Conservation (phyloP, 306 rosid genomes). For the Cucumis cinereus region DNA sequence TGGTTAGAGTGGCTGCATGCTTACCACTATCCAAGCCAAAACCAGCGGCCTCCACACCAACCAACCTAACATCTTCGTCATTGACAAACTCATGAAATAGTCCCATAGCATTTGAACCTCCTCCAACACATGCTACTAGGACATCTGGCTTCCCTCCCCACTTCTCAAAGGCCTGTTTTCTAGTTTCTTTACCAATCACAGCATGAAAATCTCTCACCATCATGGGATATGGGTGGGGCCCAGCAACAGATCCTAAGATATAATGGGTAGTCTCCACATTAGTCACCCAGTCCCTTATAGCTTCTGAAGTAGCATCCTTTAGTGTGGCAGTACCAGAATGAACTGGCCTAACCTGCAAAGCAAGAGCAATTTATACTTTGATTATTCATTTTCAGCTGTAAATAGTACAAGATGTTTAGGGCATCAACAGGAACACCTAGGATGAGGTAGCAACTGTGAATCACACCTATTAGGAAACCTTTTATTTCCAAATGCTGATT, state of each 20-base stretch:
- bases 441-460: not conserved
- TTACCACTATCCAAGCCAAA: conserved; percentile 86
- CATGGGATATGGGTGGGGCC: conserved; percentile 98
- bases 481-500: not conserved
- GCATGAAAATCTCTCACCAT: conserved; percentile 96
- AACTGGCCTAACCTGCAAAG: conserved; percentile 66
- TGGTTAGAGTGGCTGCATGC: conserved; percentile 89
- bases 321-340: conserved; percentile 94
- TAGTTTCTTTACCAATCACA: conserved; percentile 83
- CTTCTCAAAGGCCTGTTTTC: conserved; percentile 83
- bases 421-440: not conserved
- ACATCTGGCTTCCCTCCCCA: conserved; percentile 98
- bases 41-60: conserved; percentile 98
- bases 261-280: conserved; percentile 97
- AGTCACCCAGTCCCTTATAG: conserved; percentile 98
- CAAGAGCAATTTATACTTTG: not conserved
- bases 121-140: conserved; percentile 85
- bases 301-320: conserved; percentile 97
- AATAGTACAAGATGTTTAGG: not conserved
- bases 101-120: conserved; percentile 97
- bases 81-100: conserved; percentile 80
- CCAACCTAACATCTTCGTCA: conserved; percentile 58
- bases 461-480: not conserved
- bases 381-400: not conserved
- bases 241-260: conserved; percentile 95